Evolutionary conservation across 1,284 basidiomycete genomes (phyloP).

Genomic region (Ceratorhiza oryzae-sativae): DNA sequence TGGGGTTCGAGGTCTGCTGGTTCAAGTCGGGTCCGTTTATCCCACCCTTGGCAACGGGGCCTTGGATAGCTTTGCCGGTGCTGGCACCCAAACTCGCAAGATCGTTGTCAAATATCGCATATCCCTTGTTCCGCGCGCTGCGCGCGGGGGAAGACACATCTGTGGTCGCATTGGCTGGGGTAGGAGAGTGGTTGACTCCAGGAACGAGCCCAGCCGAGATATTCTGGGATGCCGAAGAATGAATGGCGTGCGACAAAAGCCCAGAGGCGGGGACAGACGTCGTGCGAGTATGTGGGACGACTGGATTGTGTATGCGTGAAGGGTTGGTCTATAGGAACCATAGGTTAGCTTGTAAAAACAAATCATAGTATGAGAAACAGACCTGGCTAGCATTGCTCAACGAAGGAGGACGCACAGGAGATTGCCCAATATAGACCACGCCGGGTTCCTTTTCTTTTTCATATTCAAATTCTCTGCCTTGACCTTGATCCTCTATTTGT

Average conservation of each 20-base stretch:
- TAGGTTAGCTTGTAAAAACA: background rate
- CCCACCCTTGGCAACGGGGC: background rate
- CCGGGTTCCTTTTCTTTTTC: constrained; percentile 35
- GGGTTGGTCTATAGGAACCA: constrained; percentile 7
- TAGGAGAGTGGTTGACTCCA: background rate
- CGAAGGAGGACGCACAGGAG: constrained; percentile 19
- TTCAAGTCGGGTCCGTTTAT: background rate
- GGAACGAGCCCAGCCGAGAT: background rate
- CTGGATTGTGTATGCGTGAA: constrained; percentile 8
- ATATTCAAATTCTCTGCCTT: constrained; percentile 1
- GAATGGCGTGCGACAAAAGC: constrained; percentile 7
- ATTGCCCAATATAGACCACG: constrained; percentile 34
- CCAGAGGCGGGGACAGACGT: constrained; percentile 12
- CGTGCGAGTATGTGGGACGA: constrained; percentile 13
- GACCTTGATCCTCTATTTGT: background rate
- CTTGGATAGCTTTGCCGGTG: background rate
- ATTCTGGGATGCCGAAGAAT: background rate
- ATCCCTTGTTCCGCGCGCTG: constrained; percentile 48
- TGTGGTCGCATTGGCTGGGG: background rate
- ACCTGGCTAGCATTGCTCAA: constrained; percentile 21
- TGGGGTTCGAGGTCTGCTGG: background rate
- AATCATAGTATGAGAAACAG: background rate
- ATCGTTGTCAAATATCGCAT: constrained; percentile 57
- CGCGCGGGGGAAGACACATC: constrained; percentile 35
- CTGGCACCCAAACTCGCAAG: constrained; percentile 47